Evolutionary conservation across 768 basidiomycete species (phyloP), one percentile per base, ranked within the genome.

Genomic region (Dendrothele bispora): DNA sequence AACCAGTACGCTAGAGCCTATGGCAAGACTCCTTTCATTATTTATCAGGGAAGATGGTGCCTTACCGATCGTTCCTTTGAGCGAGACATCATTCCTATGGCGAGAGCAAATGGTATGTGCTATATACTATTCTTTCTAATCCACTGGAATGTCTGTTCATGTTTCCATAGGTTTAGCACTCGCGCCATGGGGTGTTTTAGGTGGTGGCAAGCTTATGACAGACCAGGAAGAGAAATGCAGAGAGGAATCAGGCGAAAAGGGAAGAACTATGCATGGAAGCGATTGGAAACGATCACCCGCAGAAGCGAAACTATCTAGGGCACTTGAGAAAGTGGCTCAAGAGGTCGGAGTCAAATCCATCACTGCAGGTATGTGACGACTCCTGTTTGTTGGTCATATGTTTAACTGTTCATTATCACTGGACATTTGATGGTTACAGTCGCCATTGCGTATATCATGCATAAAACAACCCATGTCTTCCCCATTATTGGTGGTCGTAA

Each of bases 121-220:
- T 32, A 32, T n/a, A n/a, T 10, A 10, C 11, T 47, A 51, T 38
- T 22, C 12, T 5, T 24, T 15, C 18, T 17, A 25, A 12, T 24
- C 21, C n/a, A 25, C 8, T 20, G 11, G 17, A 18, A 35, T 12
- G 11, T 42, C 32, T 7, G 21, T 39, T 20, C 35, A 22, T 4
- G 8, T 3, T 25, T 20, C 22, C 21, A 20, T 40, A 61, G 69
- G 69, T 21, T 59, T 74, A 46, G 71, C 70, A 12, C 55, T 75
- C 34, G 71, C 73, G 1, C 72, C 73, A 5, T 77, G 70, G 71
- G 64, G 63, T 21, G 70, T 72, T 3, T 55, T 76, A 22, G 71
- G 61, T 7, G 63, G 39, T n/a, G 76, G 75, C 10, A 65, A 65
- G 53, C 62, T 75, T 47, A 65, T 67, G 36, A 66, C 69, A 1